These are phyloP conservation scores for Cocos nucifera DNA, from an alignment of 176 grass and related monocot genomes.

Conservation along the genomic window DNA sequence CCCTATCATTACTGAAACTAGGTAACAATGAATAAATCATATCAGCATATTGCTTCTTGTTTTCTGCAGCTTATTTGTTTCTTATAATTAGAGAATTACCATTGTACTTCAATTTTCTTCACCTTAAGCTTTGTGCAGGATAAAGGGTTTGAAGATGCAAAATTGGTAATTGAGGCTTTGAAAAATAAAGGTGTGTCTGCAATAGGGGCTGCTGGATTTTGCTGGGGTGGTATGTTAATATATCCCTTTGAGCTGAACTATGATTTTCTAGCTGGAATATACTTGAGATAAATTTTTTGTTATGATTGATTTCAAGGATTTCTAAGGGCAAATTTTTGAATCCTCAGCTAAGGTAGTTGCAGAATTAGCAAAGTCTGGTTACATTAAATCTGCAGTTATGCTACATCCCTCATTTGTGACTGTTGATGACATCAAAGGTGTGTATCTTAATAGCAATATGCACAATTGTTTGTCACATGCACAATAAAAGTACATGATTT, in stretches of 20 bases:
- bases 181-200: constrained; percentile 26
- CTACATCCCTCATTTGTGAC: constrained; percentile 31
- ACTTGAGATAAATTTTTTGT: background rate
- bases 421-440: constrained; percentile 41
- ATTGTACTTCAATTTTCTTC: constrained; percentile 2
- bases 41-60: background rate
- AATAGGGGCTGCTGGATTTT: constrained; percentile 43
- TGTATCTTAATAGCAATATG: background rate
- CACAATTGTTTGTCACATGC: background rate
- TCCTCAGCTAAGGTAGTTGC: constrained; percentile 33
- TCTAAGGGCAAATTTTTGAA: constrained; percentile 1
- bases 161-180: constrained; percentile 27
- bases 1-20: too few species aligned
- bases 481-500: background rate
- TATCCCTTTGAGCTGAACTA: background rate
- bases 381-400: constrained; percentile 28
- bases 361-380: constrained; percentile 35
- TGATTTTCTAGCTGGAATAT: too few species aligned
- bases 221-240: constrained; percentile 35
- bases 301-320: background rate
- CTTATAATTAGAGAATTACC: background rate
- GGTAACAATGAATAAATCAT: too few species aligned
- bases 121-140: constrained; percentile 2
- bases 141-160: constrained; percentile 48
- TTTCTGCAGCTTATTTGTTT: background rate